phyloP scores from a whole-genome alignment of 352 stramenopile genomes.

The Globisporangium spiculum region DNA sequence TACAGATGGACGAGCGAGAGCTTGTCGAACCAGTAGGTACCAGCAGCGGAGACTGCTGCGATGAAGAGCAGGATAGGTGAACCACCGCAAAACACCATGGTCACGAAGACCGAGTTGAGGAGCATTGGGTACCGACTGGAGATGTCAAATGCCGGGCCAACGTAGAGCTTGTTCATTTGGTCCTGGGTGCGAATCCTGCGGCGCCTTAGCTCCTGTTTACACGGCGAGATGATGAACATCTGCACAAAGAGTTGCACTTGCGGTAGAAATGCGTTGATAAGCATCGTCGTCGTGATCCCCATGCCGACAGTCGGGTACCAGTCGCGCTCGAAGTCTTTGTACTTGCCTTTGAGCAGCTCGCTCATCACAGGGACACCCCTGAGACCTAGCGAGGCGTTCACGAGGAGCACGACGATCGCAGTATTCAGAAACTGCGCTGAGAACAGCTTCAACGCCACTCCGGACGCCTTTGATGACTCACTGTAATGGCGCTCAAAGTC shows the following conservation, averaged over 20 bases:
- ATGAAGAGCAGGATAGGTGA: conserved; percentile 81
- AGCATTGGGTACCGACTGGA: conserved; percentile 79
- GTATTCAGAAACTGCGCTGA: conserved; percentile 82
- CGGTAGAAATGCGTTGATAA: conserved; percentile 75
- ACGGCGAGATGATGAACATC: conserved; percentile 53
- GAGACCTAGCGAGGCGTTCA: conserved; percentile 62
- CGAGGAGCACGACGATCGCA: conserved; percentile 72
- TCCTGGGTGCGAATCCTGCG: conserved; percentile 61
- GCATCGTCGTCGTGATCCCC: conserved; percentile 84
- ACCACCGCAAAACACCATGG: conserved; percentile 76
- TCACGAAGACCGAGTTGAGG: conserved; percentile 85
- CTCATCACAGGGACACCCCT: conserved; percentile 34
- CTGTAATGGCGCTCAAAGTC: conserved; percentile 73
- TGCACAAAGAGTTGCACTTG: conserved; percentile 57
- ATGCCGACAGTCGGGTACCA: conserved; percentile 87
- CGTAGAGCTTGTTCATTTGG: conserved; percentile 78
- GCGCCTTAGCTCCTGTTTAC: conserved; percentile 36
- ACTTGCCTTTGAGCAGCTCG: conserved; percentile 76
- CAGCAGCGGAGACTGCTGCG: conserved; percentile 50
- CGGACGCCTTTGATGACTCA: conserved; percentile 75
- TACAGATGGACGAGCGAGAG: conserved; percentile 72
- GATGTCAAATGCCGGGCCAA: conserved; percentile 68
- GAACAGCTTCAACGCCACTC: conserved; percentile 79
- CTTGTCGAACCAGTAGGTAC: conserved; percentile 83
- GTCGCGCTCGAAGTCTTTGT: conserved; percentile 75